phyloP scores from a whole-genome alignment of 73 alveolate genomes.

The Tetrahymena borealis region DNA sequence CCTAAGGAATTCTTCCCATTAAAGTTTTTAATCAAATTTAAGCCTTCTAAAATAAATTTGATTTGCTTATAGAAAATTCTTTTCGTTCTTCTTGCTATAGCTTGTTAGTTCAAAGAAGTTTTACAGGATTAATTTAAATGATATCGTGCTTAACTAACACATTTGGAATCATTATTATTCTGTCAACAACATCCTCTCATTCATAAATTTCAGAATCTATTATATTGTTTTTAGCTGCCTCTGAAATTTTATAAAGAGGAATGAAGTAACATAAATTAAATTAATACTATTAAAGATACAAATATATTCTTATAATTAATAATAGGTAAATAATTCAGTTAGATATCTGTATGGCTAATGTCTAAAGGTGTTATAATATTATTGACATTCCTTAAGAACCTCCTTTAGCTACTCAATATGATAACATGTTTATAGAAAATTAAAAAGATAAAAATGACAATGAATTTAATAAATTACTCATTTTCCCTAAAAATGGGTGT shows the following conservation, averaged over 20 bases:
- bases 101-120: background rate
- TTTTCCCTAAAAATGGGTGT: slow-evolving; percentile 72
- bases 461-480: no score
- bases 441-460: background rate
- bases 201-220: background rate
- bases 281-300: no score
- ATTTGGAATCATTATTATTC: background rate
- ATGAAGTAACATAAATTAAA: no score
- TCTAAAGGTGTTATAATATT: slow-evolving; percentile 15
- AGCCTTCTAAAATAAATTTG: background rate
- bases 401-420: background rate
- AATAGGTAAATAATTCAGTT: no score
- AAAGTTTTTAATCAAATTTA: background rate
- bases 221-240: background rate
- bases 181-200: background rate
- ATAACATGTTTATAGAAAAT: no score
- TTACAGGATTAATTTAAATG: background rate
- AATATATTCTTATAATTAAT: no score
- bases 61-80: background rate
- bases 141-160: background rate
- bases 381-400: background rate
- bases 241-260: background rate
- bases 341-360: slow-evolving; percentile 18
- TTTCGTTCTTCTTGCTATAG: background rate
- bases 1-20: background rate